Percentiles rank a stretch among this genome's conserved stretches.
Conservation (phyloP, 1,284 basidiomycete species). For the Trichosporon asahii region DNA sequence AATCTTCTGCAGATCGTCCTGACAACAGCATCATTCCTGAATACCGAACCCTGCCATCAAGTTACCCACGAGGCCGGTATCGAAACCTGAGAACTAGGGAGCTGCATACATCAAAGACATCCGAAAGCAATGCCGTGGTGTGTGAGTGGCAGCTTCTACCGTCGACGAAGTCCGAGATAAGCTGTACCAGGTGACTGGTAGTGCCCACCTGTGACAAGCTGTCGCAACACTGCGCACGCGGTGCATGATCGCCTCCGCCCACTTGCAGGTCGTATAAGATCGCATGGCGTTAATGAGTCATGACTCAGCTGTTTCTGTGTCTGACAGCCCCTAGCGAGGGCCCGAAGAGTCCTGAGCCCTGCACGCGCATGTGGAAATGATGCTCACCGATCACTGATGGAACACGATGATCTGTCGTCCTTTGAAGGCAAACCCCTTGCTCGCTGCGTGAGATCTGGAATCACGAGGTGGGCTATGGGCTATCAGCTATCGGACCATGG, state of each 20-base stretch:
- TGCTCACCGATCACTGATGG: neutral
- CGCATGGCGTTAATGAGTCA: neutral
- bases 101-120: neutral
- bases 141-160: neutral
- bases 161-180: neutral
- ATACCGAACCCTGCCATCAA: neutral
- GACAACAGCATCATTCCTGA: neutral
- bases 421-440: neutral
- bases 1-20: neutral
- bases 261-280: neutral
- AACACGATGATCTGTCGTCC: neutral
- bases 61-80: neutral
- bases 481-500: neutral
- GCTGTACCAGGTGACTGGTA: neutral
- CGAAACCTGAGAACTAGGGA: neutral
- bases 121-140: neutral
- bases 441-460: neutral
- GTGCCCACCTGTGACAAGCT: neutral
- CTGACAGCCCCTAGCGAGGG: neutral
- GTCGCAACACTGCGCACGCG: neutral
- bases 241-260: neutral
- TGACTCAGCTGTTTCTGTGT: neutral
- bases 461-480: neutral
- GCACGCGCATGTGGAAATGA: neutral
- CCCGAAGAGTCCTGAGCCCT: too few species aligned